Conservation (phyloP, 805 yeast species). For the Yarrowia porcina region DNA sequence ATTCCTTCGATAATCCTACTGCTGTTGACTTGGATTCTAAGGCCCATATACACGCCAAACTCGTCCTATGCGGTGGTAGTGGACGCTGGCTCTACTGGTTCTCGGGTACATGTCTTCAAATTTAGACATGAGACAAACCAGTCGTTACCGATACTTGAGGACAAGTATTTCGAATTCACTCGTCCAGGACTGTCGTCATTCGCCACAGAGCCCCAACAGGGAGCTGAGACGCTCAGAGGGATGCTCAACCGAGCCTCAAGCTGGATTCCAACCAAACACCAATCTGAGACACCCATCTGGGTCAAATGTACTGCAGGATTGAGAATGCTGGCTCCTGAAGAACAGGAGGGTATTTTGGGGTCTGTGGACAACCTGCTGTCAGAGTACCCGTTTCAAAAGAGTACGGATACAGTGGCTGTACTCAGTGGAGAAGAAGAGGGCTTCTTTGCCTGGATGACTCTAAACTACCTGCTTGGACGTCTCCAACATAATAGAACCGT, state of each 20-base stretch:
- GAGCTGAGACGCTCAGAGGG: slow-evolving; percentile 82
- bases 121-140: slow-evolving; percentile 70
- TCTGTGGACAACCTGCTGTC: slow-evolving; percentile 71
- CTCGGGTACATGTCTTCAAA: slow-evolving; percentile 87
- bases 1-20: background rate
- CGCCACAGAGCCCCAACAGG: slow-evolving; percentile 72
- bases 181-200: slow-evolving; percentile 88
- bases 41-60: background rate
- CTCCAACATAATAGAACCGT: slow-evolving; percentile 71
- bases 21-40: slow-evolving; percentile 6
- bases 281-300: slow-evolving; percentile 73
- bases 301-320: slow-evolving; percentile 98
- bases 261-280: slow-evolving; percentile 66
- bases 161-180: slow-evolving; percentile 79
- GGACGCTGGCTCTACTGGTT: slow-evolving; percentile 97
- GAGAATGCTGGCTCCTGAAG: slow-evolving; percentile 71
- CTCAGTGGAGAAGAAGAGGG: slow-evolving; percentile 97
- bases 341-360: slow-evolving; percentile 62
- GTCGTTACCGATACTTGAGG: slow-evolving; percentile 71
- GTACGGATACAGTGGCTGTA: slow-evolving; percentile 76
- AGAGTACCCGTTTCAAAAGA: slow-evolving; percentile 75
- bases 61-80: slow-evolving; percentile 71
- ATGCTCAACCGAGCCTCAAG: slow-evolving; percentile 70
- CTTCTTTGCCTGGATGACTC: slow-evolving; percentile 95
- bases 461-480: slow-evolving; percentile 65